A percentile compares a stretch with the other conserved stretches of the same genome.
Evolutionary conservation across 2,329 filamentous ascomycete species (phyloP).

Genomic region (Myriosclerotinia scirpicola): DNA sequence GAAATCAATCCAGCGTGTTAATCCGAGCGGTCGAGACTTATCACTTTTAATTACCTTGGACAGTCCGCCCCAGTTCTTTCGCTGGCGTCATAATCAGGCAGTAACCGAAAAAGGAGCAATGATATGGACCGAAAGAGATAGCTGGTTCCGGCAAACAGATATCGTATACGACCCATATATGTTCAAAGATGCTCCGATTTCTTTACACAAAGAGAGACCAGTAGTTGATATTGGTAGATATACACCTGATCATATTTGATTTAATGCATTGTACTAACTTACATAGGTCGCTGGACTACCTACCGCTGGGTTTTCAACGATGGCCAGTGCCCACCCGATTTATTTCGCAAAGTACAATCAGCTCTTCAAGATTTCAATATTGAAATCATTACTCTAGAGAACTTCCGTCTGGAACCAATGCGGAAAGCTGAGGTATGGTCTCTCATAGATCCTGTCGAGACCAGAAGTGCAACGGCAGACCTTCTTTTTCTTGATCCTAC

Average conservation of each 20-base stretch:
- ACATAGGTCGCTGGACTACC: slow-evolving; percentile 59
- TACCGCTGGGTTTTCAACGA: slow-evolving; percentile 53
- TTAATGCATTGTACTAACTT: slow-evolving; percentile 21
- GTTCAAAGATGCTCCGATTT: slow-evolving; percentile 43
- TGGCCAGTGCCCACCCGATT: slow-evolving; percentile 31
- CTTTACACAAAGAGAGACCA: slow-evolving; percentile 49
- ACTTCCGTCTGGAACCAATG: slow-evolving; percentile 47
- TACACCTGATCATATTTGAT: not conserved
- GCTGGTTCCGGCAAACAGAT: slow-evolving; percentile 65
- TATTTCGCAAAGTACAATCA: slow-evolving; percentile 30
- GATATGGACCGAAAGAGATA: slow-evolving; percentile 56
- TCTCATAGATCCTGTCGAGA: slow-evolving; percentile 41
- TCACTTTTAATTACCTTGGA: slow-evolving; percentile 50
- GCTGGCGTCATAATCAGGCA: slow-evolving; percentile 38
- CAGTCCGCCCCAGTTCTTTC: slow-evolving; percentile 46
- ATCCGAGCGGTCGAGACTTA: slow-evolving; percentile 40
- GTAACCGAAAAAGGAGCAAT: slow-evolving; percentile 46
- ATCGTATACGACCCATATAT: slow-evolving; percentile 50
- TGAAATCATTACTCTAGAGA: slow-evolving; percentile 45
- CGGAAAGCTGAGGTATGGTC: slow-evolving; percentile 46
- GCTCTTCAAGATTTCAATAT: slow-evolving; percentile 73
- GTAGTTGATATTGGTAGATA: slow-evolving; percentile 56
- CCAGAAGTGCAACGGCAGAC: slow-evolving; percentile 26
- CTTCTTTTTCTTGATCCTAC: slow-evolving; percentile 29
- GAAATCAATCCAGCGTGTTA: slow-evolving; percentile 46